These are phyloP conservation scores for Euphorbia peplus DNA, from an alignment of 345 rosid genomes.

Conservation along the genomic window DNA sequence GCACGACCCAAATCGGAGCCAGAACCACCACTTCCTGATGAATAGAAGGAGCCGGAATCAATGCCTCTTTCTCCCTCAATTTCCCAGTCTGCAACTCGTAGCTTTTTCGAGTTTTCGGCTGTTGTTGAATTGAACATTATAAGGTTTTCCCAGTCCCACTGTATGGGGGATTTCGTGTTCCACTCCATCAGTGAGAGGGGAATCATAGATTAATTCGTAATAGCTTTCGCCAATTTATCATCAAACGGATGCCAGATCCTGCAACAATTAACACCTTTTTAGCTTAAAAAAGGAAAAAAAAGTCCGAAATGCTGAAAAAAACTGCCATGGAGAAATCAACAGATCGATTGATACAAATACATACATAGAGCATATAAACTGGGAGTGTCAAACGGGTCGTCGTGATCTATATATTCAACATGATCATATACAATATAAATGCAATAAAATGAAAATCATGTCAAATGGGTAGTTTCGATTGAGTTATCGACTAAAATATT, in stretches of 20 bases:
- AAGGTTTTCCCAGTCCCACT: conserved; percentile 84
- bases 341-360: conserved; percentile 1
- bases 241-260: conserved; percentile 26
- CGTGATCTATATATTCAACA: no score
- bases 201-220: conserved; percentile 34
- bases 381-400: no score
- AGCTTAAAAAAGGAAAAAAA: no score
- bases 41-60: conserved; percentile 55
- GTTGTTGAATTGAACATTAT: conserved; percentile 47
- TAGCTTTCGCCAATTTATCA: conserved; percentile 6
- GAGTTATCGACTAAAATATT: no score
- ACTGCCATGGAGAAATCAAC: conserved; percentile 3
- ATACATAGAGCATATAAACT: no score
- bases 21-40: conserved; percentile 55
- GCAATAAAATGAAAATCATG: no score
- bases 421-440: no score
- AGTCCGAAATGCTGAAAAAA: not conserved
- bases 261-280: conserved; percentile 20
- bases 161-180: conserved; percentile 61
- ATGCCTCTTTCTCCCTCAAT: conserved; percentile 58
- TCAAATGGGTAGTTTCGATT: no score
- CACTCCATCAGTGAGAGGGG: conserved; percentile 68
- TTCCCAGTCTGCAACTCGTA: conserved; percentile 53
- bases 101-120: conserved; percentile 51
- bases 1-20: conserved; percentile 61